These are phyloP conservation scores for Calonectria montana DNA, from an alignment of 2,329 filamentous ascomycete species.

Conservation along the genomic window DNA sequence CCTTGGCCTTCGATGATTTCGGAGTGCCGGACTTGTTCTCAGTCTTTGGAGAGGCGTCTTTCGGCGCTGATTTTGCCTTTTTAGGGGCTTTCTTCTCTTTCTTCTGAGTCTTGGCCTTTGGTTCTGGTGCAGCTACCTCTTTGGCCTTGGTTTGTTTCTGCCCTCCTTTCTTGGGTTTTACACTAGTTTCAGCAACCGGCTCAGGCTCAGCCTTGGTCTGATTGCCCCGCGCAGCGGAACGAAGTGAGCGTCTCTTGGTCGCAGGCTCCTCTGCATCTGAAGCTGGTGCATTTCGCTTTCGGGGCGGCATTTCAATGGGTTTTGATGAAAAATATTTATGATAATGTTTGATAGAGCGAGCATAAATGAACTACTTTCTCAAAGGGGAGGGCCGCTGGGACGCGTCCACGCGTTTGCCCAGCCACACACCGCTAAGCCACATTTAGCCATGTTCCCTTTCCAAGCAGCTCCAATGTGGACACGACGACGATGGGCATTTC, in stretches of 20 bases:
- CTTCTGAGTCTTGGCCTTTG: background rate
- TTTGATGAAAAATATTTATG: background rate
- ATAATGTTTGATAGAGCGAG: background rate
- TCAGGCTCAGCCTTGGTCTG: background rate
- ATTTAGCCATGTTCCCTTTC: background rate
- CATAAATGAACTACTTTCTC: background rate
- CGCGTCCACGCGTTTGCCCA: conserved; percentile 15
- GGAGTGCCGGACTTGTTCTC: background rate
- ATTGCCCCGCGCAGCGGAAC: conserved; percentile 26
- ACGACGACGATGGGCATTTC: background rate
- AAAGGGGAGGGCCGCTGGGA: background rate
- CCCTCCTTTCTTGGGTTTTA: background rate
- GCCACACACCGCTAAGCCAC: conserved; percentile 23
- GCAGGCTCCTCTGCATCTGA: background rate
- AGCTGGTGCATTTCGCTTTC: conserved; percentile 26
- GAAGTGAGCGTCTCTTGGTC: conserved; percentile 31
- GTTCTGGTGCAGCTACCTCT: background rate
- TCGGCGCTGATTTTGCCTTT: background rate
- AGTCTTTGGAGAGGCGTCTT: background rate
- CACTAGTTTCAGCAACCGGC: background rate
- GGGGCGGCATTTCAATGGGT: conserved; percentile 29
- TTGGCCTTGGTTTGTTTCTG: background rate
- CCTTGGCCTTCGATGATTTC: background rate
- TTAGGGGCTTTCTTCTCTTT: background rate
- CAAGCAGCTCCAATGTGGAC: background rate